These are phyloP conservation scores for Apophysomyces elegans DNA, from an alignment of 371 early-diverging fungal species.

Conservation along the genomic window DNA sequence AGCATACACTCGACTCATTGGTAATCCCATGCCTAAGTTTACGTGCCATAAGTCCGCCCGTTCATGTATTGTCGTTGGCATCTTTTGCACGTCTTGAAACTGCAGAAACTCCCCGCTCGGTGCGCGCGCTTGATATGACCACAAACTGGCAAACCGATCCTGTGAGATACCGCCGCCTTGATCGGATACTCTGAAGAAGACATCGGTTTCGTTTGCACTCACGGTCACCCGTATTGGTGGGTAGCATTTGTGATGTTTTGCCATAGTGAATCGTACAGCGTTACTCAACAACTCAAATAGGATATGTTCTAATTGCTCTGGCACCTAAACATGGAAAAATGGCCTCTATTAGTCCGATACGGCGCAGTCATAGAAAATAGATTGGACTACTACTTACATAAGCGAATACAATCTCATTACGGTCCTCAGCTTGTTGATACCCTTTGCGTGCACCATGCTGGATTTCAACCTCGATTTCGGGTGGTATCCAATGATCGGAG, in stretches of 20 bases:
- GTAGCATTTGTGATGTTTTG: conserved; percentile 28
- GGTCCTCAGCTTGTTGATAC: conserved; percentile 11
- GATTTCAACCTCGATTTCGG: conserved; percentile 28
- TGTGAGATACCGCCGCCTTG: conserved; percentile 87
- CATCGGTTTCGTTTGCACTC: conserved; percentile 71
- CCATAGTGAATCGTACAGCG: conserved; percentile 71
- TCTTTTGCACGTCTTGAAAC: conserved; percentile 38
- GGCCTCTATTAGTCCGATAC: too few relatives aligned
- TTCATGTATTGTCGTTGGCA: conserved; percentile 38
- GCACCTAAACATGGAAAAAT: conserved; percentile 37
- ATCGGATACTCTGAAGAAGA: conserved; percentile 92
- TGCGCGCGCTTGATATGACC: conserved; percentile 73
- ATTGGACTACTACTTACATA: conserved; percentile 35
- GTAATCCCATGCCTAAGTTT: conserved; percentile 83
- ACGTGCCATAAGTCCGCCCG: conserved; percentile 32
- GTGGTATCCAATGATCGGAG: conserved; percentile 17
- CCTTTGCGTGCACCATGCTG: conserved; percentile 23
- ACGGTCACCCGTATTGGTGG: conserved; percentile 86
- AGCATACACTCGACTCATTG: conserved; percentile 85
- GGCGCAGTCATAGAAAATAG: too few relatives aligned
- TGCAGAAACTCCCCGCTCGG: conserved; percentile 39
- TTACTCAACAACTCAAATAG: conserved; percentile 93
- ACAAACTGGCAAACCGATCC: conserved; percentile 67
- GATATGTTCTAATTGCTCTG: conserved; percentile 94
- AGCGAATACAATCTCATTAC: conserved; percentile 49